phyloP scores from a whole-genome alignment of 2,329 filamentous ascomycete species.

The Arthrobotrys pseudoclavata region DNA sequence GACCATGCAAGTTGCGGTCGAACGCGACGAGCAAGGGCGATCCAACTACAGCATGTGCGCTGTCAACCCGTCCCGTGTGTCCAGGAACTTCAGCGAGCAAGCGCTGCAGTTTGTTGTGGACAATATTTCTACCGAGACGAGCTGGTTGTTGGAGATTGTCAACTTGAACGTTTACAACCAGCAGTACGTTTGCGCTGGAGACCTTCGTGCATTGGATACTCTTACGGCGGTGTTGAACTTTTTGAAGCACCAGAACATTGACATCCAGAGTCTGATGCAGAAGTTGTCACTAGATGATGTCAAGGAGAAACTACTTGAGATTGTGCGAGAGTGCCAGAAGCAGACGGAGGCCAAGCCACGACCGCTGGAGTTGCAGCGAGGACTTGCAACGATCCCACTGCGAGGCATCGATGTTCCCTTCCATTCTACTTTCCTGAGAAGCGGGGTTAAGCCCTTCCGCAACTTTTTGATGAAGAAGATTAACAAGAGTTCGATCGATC shows the following conservation, averaged over 20 bases:
- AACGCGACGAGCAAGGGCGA: constrained; percentile 90
- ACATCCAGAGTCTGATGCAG: constrained; percentile 92
- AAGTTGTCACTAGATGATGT: constrained; percentile 89
- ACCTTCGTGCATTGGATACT: constrained; percentile 78
- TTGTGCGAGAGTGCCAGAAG: constrained; percentile 89
- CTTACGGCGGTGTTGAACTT: constrained; percentile 88
- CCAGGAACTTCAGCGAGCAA: constrained; percentile 98
- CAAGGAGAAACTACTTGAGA: constrained; percentile 88
- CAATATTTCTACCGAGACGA: constrained; percentile 92
- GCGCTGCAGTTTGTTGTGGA: constrained; percentile 96
- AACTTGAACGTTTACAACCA: constrained; percentile 90
- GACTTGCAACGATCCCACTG: constrained; percentile 96
- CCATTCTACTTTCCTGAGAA: constrained; percentile 98
- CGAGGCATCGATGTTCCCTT: constrained; percentile 98
- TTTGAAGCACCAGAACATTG: constrained; percentile 95
- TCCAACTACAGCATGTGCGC: constrained; percentile 99
- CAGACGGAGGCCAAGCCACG: constrained; percentile 89
- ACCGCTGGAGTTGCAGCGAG: constrained; percentile 90
- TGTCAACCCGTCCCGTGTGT: constrained; percentile 97
- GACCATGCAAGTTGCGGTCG: constrained; percentile 99
- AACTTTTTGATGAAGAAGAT: constrained; percentile 99
- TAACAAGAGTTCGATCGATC: constrained; percentile 98
- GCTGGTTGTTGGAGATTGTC: constrained; percentile 98
- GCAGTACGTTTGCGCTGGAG: constrained; percentile 80
- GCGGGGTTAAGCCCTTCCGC: constrained; percentile 98